phyloP scores from a whole-genome alignment of 2,329 filamentous ascomycete species.

The Corinectria fuckeliana region DNA sequence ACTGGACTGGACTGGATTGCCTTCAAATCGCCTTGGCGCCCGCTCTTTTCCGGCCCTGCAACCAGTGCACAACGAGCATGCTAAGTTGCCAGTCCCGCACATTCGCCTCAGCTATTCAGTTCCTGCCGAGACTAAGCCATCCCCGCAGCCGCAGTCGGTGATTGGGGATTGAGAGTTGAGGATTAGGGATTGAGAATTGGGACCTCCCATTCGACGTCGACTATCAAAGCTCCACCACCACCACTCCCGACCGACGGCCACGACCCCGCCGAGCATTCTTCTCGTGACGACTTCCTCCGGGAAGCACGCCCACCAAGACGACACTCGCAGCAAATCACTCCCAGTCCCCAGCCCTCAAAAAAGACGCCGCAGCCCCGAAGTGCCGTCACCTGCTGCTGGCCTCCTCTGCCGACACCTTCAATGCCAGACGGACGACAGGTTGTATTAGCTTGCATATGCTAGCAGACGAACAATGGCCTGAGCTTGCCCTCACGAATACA shows the following conservation, averaged over 20 bases:
- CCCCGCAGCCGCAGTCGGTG: conserved; percentile 35
- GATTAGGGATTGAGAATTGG: neutral
- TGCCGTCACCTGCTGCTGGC: conserved; percentile 3
- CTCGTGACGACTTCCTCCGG: neutral
- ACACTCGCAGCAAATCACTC: neutral
- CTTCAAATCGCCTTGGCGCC: neutral
- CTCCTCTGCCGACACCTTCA: conserved; percentile 28
- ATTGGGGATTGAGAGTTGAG: conserved; percentile 16
- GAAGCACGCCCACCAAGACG: neutral
- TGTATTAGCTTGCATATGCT: conserved; percentile 47
- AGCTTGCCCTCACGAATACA: conserved; percentile 53
- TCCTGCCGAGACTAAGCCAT: conserved; percentile 34
- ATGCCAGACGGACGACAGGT: conserved; percentile 42
- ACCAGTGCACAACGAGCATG: conserved; percentile 20
- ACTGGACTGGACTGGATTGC: too few species aligned
- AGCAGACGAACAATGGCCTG: conserved; percentile 52
- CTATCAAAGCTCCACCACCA: conserved; percentile 6
- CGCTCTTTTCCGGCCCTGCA: conserved; percentile 15
- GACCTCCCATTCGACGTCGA: conserved; percentile 5
- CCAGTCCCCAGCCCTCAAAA: neutral
- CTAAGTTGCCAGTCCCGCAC: conserved; percentile 27
- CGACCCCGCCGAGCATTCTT: neutral
- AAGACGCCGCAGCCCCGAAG: conserved; percentile 12
- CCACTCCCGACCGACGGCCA: conserved; percentile 6
- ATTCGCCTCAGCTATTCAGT: conserved; percentile 31